These are phyloP conservation scores for Erodium moschatum DNA, from an alignment of 441 rosid species.

Conservation along the genomic window DNA sequence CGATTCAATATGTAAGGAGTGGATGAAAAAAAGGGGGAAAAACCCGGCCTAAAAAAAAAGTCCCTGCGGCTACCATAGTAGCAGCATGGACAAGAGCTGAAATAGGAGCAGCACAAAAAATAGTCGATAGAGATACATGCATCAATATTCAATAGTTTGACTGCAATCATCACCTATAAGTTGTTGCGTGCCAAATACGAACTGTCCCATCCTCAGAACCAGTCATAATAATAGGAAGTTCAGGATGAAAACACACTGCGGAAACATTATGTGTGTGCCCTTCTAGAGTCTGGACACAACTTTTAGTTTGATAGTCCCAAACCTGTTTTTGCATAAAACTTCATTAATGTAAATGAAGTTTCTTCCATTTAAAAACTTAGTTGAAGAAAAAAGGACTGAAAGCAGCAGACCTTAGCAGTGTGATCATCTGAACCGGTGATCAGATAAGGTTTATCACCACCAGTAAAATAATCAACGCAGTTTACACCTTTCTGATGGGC, in stretches of 20 bases:
- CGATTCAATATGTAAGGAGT: no score
- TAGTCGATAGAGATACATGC: background rate
- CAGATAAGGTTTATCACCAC: constrained; percentile 83
- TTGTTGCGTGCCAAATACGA: constrained; percentile 58
- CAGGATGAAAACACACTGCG: constrained; percentile 62
- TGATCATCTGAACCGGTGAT: constrained; percentile 95
- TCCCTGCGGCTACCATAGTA: no score
- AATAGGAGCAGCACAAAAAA: background rate
- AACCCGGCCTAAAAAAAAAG: no score
- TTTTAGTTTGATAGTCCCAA: constrained; percentile 60
- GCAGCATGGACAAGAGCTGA: no score
- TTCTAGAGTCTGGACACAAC: constrained; percentile 56
- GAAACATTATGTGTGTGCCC: constrained; percentile 72
- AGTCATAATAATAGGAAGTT: constrained; percentile 61
- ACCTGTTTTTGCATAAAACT: constrained; percentile 31
- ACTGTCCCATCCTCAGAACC: constrained; percentile 74
- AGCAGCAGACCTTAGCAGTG: constrained; percentile 72
- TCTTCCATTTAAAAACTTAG: background rate
- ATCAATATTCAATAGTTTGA: background rate
- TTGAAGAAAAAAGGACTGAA: background rate
- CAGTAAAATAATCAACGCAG: constrained; percentile 81
- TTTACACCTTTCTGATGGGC: constrained; percentile 94
- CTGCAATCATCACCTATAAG: constrained; percentile 38
- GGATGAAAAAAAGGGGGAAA: no score
- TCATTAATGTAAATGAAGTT: background rate